Evolutionary conservation across 2,329 filamentous ascomycete species (phyloP).

Genomic region (Colletotrichum somersetense): DNA sequence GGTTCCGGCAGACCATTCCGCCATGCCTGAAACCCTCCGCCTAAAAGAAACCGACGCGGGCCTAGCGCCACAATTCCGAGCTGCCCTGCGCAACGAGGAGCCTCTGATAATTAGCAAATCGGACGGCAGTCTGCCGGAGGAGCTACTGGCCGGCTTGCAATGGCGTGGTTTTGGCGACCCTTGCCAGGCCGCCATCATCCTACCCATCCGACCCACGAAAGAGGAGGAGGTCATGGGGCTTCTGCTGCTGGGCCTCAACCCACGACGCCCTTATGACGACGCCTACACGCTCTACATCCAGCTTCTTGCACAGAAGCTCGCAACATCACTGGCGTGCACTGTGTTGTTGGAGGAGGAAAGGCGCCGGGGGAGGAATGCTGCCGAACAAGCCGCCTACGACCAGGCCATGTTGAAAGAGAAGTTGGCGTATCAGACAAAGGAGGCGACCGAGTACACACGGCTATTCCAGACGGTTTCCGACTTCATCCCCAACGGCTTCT

Average conservation of each 20-base stretch:
- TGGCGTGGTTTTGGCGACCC: constrained; percentile 75
- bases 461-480: constrained; percentile 79
- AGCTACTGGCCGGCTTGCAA: constrained; percentile 69
- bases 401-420: constrained; percentile 75
- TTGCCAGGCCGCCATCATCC: constrained; percentile 75
- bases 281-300: constrained; percentile 78
- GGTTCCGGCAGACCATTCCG: constrained; percentile 58
- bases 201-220: constrained; percentile 76
- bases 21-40: constrained; percentile 55
- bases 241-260: constrained; percentile 77
- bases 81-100: constrained; percentile 53
- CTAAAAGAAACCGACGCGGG: constrained; percentile 54
- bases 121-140: constrained; percentile 67
- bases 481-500: constrained; percentile 80
- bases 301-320: constrained; percentile 67
- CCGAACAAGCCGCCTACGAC: constrained; percentile 75
- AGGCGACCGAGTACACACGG: constrained; percentile 67
- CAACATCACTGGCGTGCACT: constrained; percentile 77
- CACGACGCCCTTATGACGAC: constrained; percentile 78
- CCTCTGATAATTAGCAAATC: constrained; percentile 57
- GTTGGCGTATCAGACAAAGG: constrained; percentile 67
- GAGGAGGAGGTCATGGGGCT: constrained; percentile 76
- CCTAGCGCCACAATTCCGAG: constrained; percentile 55
- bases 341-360: constrained; percentile 80
- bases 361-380: constrained; percentile 63